These are phyloP conservation scores for Chaetomium tenue DNA, from an alignment of 495 filamentous ascomycete genomes.

Conservation along the genomic window DNA sequence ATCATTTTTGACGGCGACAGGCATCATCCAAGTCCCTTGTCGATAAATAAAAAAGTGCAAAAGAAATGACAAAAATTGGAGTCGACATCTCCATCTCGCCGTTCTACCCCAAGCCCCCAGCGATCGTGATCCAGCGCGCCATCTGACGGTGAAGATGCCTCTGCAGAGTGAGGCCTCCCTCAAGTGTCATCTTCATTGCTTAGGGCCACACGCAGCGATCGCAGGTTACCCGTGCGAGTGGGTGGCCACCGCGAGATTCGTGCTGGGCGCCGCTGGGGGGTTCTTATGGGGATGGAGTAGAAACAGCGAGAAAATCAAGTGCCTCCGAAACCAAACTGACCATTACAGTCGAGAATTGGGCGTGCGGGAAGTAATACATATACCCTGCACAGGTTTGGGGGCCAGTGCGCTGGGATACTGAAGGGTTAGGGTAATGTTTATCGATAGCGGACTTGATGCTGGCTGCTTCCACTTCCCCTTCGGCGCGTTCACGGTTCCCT, in stretches of 20 bases:
- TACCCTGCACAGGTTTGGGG: background rate
- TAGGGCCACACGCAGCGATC: constrained; percentile 47
- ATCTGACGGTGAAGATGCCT: constrained; percentile 53
- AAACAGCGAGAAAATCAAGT: constrained; percentile 45
- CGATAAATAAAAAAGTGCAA: constrained; percentile 22
- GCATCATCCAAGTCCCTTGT: background rate
- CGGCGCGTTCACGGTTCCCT: background rate
- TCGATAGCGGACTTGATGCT: background rate
- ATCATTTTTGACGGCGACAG: background rate
- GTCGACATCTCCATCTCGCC: constrained; percentile 51
- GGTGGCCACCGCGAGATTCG: constrained; percentile 53
- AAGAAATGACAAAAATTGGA: constrained; percentile 41
- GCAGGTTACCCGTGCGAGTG: constrained; percentile 53
- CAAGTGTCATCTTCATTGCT: constrained; percentile 52
- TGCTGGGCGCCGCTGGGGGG: constrained; percentile 50
- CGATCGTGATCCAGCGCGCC: constrained; percentile 54
- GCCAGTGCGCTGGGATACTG: background rate
- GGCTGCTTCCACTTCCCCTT: background rate
- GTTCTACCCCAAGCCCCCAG: constrained; percentile 49
- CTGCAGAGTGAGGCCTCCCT: constrained; percentile 55
- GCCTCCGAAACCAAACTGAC: constrained; percentile 48
- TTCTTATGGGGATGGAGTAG: constrained; percentile 50
- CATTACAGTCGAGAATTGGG: constrained; percentile 45
- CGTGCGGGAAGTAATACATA: constrained; percentile 28
- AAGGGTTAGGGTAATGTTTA: constrained; percentile 8